A percentile compares a stretch with the other conserved stretches of the same genome.
phyloP scores from a whole-genome alignment of 2,329 filamentous ascomycete genomes.

The Paramyrothecium roridum region DNA sequence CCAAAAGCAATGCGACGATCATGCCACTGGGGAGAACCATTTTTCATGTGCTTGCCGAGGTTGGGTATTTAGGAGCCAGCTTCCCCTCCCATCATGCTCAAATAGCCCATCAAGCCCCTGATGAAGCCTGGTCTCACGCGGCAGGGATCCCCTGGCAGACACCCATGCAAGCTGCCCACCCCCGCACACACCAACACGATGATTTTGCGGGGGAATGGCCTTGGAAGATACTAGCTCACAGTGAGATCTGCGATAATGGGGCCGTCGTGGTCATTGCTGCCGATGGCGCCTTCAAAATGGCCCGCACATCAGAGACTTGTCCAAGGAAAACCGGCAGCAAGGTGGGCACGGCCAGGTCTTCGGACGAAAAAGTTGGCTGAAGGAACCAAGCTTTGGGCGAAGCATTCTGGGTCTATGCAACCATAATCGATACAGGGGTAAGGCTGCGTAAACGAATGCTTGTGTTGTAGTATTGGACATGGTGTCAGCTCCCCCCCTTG shows the following conservation, averaged over 20 bases:
- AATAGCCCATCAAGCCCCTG: not conserved
- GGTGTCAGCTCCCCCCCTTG: not conserved
- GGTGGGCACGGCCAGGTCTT: no score
- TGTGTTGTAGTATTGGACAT: not conserved
- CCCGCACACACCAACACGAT: not conserved
- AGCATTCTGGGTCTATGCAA: not conserved
- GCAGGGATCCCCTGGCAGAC: conserved; percentile 5
- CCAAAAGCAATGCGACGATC: not conserved
- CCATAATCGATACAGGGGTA: not conserved
- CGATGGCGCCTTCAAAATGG: not conserved
- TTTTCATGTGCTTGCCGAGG: conserved; percentile 23
- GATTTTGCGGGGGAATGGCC: not conserved
- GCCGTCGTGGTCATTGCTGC: not conserved
- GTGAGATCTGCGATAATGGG: not conserved
- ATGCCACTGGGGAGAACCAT: conserved; percentile 9
- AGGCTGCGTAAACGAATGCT: not conserved
- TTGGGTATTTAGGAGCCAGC: conserved; percentile 2
- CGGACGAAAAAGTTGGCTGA: no score
- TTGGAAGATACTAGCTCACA: not conserved
- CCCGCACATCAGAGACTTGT: no score
- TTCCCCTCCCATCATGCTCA: not conserved
- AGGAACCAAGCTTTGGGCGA: not conserved
- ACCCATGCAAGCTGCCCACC: not conserved
- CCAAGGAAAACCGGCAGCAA: no score
- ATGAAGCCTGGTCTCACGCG: not conserved